These are phyloP conservation scores for Dictyostelium firmibasis DNA, from an alignment of 78 protist genomes.

Conservation along the genomic window DNA sequence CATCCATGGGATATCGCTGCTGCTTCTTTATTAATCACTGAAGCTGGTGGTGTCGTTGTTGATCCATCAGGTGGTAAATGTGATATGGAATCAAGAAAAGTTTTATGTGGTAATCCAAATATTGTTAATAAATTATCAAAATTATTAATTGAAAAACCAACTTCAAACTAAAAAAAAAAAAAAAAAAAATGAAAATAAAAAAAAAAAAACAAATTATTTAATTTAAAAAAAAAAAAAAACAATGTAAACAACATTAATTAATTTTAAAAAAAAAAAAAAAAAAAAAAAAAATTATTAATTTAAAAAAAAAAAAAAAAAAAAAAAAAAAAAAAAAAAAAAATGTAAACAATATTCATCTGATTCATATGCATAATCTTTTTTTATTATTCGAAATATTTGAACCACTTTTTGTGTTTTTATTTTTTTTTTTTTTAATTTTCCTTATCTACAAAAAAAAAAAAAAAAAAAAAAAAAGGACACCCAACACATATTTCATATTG, in stretches of 20 bases:
- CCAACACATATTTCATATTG: too few species aligned
- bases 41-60: conserved; percentile 89
- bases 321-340: not conserved
- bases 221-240: not conserved
- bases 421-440: too few species aligned
- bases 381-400: too few species aligned
- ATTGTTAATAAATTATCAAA: conserved; percentile 56
- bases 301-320: not conserved
- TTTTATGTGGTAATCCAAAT: conserved; percentile 49
- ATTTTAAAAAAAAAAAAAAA: not conserved
- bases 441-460: too few species aligned
- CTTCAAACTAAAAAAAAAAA: not conserved
- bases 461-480: too few species aligned
- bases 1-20: conserved; percentile 94
- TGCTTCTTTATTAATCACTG: conserved; percentile 80
- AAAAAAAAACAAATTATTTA: not conserved
- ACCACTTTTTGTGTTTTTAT: too few species aligned
- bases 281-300: not conserved
- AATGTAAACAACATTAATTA: not conserved
- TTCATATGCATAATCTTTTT: too few species aligned
- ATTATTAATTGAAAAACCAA: conserved; percentile 5
- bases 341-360: not conserved
- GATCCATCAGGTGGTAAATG: conserved; percentile 62
- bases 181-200: conserved; percentile 2
- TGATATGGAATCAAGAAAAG: conserved; percentile 49